Percentiles rank a stretch among this genome's conserved stretches.
Conservation (phyloP, 1,139 yeast species). For the Magnusiomyces suaveolens region DNA sequence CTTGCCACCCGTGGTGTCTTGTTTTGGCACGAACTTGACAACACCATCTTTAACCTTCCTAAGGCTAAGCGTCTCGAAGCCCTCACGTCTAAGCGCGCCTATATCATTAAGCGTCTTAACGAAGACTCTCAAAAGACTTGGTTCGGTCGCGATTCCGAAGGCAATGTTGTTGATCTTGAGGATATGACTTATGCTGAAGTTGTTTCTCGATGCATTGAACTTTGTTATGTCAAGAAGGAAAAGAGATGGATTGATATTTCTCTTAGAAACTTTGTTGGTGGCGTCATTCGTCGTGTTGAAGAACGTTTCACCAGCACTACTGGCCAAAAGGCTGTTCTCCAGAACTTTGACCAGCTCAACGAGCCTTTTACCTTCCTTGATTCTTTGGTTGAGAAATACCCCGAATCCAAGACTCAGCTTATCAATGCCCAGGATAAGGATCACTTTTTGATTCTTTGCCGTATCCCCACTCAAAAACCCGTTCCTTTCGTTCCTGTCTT, state of each 20-base stretch:
- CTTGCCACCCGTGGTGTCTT: slow-evolving; percentile 96
- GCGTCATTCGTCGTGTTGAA: slow-evolving; percentile 84
- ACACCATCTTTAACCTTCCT: slow-evolving; percentile 82
- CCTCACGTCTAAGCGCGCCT: slow-evolving; percentile 70
- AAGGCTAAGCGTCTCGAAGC: slow-evolving; percentile 81
- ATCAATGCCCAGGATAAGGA: slow-evolving; percentile 94
- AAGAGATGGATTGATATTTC: slow-evolving; percentile 81
- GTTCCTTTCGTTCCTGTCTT: slow-evolving; percentile 95
- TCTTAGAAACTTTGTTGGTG: slow-evolving; percentile 80
- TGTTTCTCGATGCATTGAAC: slow-evolving; percentile 75
- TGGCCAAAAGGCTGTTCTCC: slow-evolving; percentile 53
- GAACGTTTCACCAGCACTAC: slow-evolving; percentile 71
- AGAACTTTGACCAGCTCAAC: slow-evolving; percentile 59
- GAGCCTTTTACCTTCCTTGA: slow-evolving; percentile 54
- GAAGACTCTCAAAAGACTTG: slow-evolving; percentile 97
- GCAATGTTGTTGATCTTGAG: slow-evolving; percentile 77
- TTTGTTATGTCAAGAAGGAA: slow-evolving; percentile 74
- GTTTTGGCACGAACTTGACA: slow-evolving; percentile 91
- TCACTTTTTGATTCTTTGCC: slow-evolving; percentile 75
- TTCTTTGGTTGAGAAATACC: slow-evolving; percentile 55
- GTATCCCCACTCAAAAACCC: slow-evolving; percentile 85
- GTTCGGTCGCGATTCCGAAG: slow-evolving; percentile 73
- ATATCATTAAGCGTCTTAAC: slow-evolving; percentile 74
- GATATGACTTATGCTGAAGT: slow-evolving; percentile 96
- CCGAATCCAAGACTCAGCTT: slow-evolving; percentile 68